Evolutionary conservation across 192 early-diverging fungal genomes (phyloP), one percentile per base, ranked within the genome.

Genomic region (Coemansia sp.): DNA sequence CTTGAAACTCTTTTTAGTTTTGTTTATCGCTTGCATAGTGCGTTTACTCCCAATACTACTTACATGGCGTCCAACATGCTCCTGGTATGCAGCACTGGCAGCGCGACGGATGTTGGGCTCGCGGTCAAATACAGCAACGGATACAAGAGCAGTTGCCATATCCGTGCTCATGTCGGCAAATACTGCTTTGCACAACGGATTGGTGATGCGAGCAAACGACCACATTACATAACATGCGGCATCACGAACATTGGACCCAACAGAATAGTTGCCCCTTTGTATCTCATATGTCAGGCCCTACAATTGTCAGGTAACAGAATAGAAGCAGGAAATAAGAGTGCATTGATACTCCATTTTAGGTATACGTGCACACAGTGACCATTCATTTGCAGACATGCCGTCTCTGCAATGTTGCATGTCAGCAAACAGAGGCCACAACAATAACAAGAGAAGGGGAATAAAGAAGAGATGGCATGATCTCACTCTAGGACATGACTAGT

Each of bases 211-310:
- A 23, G 95, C 95, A 77, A 99, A 95, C 26, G 95, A 94, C 97
- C 97, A 99, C 74, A 92, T 92, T 11, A 97, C 94, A 81, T 99
- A 99, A 67, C 96, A 95, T 39, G 93, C 93, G 0, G 97, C 93
- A 73, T 99, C 97, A 38, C 96, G 90, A 0, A 99, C 95, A 75
- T 96, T 92, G 11, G 94, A 83, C 4, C 97, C 97, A 45, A 99
- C 87, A 32, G 96, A 97, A 43, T 96, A 91, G 37, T 91, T 86
- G 4, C 95, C 96, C 39, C 91, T 86, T 72, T 91, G 90, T 37
- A 93, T 84, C 75, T 99, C 97, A 76, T 95, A 99, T 48, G 85
- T 88, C 5, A 99, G 85, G 8, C 94, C 95, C 76, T 78, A 78
- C 44, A 73, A 62, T 84, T 53, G 50, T 21, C 50, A 53, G 23